Evolutionary conservation across 2,329 filamentous ascomycete species (phyloP), one percentile per base, ranked within the genome.

Genomic region (Magnaporthales sp.): DNA sequence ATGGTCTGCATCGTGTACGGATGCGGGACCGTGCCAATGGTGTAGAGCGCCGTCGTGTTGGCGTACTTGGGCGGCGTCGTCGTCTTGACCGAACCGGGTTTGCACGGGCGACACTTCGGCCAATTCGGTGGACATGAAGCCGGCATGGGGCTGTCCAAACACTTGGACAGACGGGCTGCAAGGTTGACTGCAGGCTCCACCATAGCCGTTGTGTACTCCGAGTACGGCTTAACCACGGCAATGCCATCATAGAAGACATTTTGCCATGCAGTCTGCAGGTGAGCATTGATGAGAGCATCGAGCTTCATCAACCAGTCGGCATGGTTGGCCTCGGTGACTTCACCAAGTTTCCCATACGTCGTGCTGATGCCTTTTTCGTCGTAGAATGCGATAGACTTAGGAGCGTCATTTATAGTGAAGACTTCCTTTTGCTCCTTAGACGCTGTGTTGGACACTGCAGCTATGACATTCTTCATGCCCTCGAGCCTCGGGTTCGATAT

Each of bases 1-100:
- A 98, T 80, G 13, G 87, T 85, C 66, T 88, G 85, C 58, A 92
- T 82, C 1, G 93, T 97, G 80, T 93, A 96, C 0, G 95, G 95
- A 75, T 99, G 95, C 0, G 94, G 94, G 13, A 98, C 89, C 0
- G 89, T 91, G 68, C 90, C 93, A 69, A 99, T 91, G 2, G 90
- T 92, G 79, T 93, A 98, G 19, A 90, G 75, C 1, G 81, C 82
- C 15, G 89, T 88, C 4, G 83, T 84, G 76, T 97, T 97, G 66
- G 84, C 84, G 76, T 92, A 95, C 22, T 83, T 79, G 3, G 84
- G 78, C 2, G 88, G 86, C 0, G 88, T 89, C n/a, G 83, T 81
- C 70, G 96, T 84, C 65, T 84, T 85, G 77, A 92, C 83, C 0
- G 86, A 83, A 9, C 85, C 83, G 27, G 86, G 81, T 22, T 87